phyloP scores from a whole-genome alignment of 2,329 filamentous ascomycete species.

The Apiospora hydei region DNA sequence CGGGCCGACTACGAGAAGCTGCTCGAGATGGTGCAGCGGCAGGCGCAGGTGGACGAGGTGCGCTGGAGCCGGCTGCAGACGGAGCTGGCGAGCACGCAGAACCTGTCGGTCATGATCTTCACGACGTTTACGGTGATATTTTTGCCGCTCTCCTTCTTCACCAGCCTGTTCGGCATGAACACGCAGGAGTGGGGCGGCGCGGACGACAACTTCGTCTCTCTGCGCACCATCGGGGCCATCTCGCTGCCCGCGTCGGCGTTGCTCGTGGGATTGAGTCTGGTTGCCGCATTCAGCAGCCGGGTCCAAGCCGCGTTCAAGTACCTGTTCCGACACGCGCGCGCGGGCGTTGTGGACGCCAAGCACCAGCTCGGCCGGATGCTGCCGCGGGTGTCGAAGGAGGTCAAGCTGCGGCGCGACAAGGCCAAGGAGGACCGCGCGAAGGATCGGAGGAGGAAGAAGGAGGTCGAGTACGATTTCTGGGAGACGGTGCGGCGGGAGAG shows the following conservation, averaged over 20 bases:
- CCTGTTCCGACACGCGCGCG: slow-evolving; percentile 33
- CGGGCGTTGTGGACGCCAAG: slow-evolving; percentile 27
- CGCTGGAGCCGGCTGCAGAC: slow-evolving; percentile 68
- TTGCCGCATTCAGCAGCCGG: slow-evolving; percentile 63
- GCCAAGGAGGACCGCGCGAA: slow-evolving; percentile 34
- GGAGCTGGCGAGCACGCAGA: slow-evolving; percentile 68
- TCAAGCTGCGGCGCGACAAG: slow-evolving; percentile 34
- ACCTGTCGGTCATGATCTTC: slow-evolving; percentile 70
- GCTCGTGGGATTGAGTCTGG: slow-evolving; percentile 57
- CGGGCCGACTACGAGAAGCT: slow-evolving; percentile 70
- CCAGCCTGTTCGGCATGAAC: slow-evolving; percentile 71
- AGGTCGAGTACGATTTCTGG: slow-evolving; percentile 51
- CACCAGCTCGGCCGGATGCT: slow-evolving; percentile 36
- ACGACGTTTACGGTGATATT: slow-evolving; percentile 70
- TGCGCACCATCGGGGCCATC: slow-evolving; percentile 55
- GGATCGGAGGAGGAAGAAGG: slow-evolving; percentile 35
- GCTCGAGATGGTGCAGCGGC: slow-evolving; percentile 71
- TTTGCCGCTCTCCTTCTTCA: slow-evolving; percentile 70
- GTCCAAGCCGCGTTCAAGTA: slow-evolving; percentile 44
- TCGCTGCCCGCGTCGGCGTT: slow-evolving; percentile 56
- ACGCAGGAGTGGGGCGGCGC: slow-evolving; percentile 64
- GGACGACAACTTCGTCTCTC: slow-evolving; percentile 49
- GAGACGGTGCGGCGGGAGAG: slow-evolving; percentile 44
- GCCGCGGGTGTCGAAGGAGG: slow-evolving; percentile 37
- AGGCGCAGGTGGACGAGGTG: slow-evolving; percentile 71